Conservation (phyloP, 768 basidiomycete genomes). For the Hygrocybe coccinea region DNA sequence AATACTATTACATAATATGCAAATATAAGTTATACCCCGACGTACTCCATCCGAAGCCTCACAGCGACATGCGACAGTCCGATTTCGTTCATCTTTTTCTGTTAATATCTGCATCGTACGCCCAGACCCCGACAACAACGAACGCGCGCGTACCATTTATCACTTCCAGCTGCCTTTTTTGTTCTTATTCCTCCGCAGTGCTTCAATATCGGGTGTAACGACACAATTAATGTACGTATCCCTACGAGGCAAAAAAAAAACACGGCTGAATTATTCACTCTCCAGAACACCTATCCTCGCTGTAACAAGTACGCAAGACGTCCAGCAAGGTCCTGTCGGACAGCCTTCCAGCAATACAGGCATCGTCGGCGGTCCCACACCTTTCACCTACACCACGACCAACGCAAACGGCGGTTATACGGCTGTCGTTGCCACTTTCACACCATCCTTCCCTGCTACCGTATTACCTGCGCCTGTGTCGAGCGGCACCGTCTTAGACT, state of each 20-base stretch:
- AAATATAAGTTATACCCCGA: background rate
- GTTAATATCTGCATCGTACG: conserved; percentile 21
- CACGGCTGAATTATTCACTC: background rate
- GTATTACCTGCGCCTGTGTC: background rate
- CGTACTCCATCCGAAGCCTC: too few relatives aligned
- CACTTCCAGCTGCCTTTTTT: background rate
- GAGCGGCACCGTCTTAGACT: conserved; percentile 5
- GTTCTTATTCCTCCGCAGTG: conserved; percentile 26
- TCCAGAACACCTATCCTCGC: conserved; percentile 11
- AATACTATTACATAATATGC: too few relatives aligned
- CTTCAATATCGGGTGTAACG: conserved; percentile 35
- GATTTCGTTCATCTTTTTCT: conserved; percentile 18
- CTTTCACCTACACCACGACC: conserved; percentile 9
- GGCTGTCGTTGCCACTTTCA: conserved; percentile 35
- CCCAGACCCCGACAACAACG: conserved; percentile 47
- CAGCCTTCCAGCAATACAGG: conserved; percentile 38
- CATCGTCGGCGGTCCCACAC: conserved; percentile 44
- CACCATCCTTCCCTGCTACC: conserved; percentile 37
- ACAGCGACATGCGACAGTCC: conserved; percentile 6
- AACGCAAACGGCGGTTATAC: conserved; percentile 15
- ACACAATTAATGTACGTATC: background rate
- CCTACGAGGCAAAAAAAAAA: conserved; percentile 1
- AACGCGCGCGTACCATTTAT: conserved; percentile 39
- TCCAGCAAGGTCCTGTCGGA: conserved; percentile 52
- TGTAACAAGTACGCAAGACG: conserved; percentile 16